A percentile compares a stretch with the other conserved stretches of the same genome.
phyloP scores from a whole-genome alignment of 257 asterid species.

The Pogostemon cablin region DNA sequence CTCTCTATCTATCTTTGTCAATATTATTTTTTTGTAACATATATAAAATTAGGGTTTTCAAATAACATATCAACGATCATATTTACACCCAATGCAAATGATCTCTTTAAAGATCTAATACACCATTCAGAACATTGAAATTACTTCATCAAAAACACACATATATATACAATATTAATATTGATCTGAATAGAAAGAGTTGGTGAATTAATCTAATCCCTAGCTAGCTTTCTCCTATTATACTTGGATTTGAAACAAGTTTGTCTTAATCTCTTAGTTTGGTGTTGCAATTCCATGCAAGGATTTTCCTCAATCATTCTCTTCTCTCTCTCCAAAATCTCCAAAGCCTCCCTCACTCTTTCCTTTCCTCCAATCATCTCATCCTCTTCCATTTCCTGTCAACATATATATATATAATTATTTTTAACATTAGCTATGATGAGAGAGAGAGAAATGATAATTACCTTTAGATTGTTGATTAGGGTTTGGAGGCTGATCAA shows the following conservation, averaged over 20 bases:
- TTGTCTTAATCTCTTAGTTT: constrained; percentile 63
- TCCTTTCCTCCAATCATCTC: constrained; percentile 35
- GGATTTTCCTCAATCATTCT: constrained; percentile 53
- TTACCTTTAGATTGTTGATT: constrained; percentile 57
- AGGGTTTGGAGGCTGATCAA: constrained; percentile 41
- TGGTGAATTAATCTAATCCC: too few species aligned
- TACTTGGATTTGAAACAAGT: constrained; percentile 70
- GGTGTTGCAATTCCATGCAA: constrained; percentile 46
- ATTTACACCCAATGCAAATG: too few species aligned
- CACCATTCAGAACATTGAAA: too few species aligned
- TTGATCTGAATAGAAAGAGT: too few species aligned
- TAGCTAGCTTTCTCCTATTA: constrained; percentile 55
- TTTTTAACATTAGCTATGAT: not conserved
- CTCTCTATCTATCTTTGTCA: too few species aligned
- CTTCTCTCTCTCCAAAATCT: constrained; percentile 50
- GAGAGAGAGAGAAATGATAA: not conserved
- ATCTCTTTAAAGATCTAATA: too few species aligned
- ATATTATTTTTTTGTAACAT: too few species aligned
- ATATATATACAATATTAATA: too few species aligned
- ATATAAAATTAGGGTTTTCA: too few species aligned
- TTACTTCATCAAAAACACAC: too few species aligned
- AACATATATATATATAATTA: not conserved
- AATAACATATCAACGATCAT: too few species aligned
- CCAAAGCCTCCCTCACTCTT: constrained; percentile 40
- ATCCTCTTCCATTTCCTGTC: constrained; percentile 49